A percentile compares a stretch with the other conserved stretches of the same genome.
Evolutionary conservation across 148 eudicot genomes (phyloP).

Genomic region (Gaultheria prostrata): DNA sequence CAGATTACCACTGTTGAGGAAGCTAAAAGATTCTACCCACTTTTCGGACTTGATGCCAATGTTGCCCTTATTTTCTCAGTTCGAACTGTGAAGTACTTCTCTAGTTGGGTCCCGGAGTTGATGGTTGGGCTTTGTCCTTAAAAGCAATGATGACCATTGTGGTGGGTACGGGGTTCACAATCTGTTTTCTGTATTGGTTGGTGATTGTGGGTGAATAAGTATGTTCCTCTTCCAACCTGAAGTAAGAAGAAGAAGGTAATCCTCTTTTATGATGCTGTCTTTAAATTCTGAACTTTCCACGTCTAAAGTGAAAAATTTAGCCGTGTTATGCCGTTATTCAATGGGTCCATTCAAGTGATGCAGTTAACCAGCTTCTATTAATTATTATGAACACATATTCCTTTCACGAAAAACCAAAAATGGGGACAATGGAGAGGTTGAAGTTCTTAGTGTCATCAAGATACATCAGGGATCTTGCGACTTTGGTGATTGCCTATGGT

Average conservation of each 20-base stretch:
- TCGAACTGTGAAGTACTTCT: conserved; percentile 94
- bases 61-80: conserved; percentile 97
- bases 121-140: conserved; percentile 97
- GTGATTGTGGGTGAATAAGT: conserved; percentile 91
- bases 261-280: not conserved
- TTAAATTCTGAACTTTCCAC: not conserved
- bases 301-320: not conserved
- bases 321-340: not conserved
- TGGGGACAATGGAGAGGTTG: conserved; percentile 99
- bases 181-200: conserved; percentile 86
- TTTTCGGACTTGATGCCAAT: conserved; percentile 96
- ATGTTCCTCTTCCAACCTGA: conserved; percentile 78
- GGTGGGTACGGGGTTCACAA: conserved; percentile 76
- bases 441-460: conserved; percentile 81
- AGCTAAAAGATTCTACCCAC: conserved; percentile 91
- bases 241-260: conserved; percentile 96
- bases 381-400: not conserved
- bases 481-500: conserved; percentile 94
- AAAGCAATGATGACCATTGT: conserved; percentile 98
- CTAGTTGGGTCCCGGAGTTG: conserved; percentile 93
- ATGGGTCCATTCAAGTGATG: not conserved
- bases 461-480: conserved; percentile 93
- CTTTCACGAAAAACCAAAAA: conserved; percentile 77
- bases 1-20: conserved; percentile 97
- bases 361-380: not conserved